These are phyloP conservation scores for Papiliotrema terrestris DNA, from an alignment of 1,284 basidiomycete species.

Conservation along the genomic window DNA sequence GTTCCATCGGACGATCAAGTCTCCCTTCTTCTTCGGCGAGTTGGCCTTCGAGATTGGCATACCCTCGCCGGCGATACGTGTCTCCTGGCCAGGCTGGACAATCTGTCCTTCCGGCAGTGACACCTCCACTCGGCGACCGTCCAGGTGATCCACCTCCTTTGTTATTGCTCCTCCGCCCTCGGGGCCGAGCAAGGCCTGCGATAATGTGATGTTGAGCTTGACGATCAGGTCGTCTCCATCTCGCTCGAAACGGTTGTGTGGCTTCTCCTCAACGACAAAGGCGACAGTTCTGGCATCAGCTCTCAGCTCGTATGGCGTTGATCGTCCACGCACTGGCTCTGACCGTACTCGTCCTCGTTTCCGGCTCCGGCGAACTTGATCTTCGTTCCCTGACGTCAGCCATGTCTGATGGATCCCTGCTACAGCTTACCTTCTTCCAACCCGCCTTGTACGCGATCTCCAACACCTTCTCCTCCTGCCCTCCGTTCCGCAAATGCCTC, in stretches of 20 bases:
- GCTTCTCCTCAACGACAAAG: conserved; percentile 88
- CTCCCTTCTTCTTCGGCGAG: conserved; percentile 69
- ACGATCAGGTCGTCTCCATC: conserved; percentile 75
- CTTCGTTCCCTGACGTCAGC: conserved; percentile 65
- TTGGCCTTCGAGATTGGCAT: conserved; percentile 86
- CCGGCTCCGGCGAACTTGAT: conserved; percentile 82
- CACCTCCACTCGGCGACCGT: conserved; percentile 71
- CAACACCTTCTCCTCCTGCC: conserved; percentile 83
- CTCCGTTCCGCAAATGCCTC: conserved; percentile 66
- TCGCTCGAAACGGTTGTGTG: conserved; percentile 67
- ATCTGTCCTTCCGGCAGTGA: conserved; percentile 63
- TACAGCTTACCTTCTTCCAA: conserved; percentile 49
- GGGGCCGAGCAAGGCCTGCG: conserved; percentile 69
- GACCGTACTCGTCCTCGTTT: conserved; percentile 71
- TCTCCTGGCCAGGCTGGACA: conserved; percentile 75
- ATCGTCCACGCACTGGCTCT: conserved; percentile 58
- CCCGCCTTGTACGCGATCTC: conserved; percentile 79
- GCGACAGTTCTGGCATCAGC: conserved; percentile 55
- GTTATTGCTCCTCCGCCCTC: conserved; percentile 51
- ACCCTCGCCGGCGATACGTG: conserved; percentile 68
- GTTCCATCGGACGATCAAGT: conserved; percentile 78
- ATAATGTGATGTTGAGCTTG: conserved; percentile 64
- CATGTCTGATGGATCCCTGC: background rate
- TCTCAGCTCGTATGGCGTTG: background rate
- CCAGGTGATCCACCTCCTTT: conserved; percentile 62